phyloP scores from a whole-genome alignment of 2,329 filamentous ascomycete species.

The Microdochium bolleyi region DNA sequence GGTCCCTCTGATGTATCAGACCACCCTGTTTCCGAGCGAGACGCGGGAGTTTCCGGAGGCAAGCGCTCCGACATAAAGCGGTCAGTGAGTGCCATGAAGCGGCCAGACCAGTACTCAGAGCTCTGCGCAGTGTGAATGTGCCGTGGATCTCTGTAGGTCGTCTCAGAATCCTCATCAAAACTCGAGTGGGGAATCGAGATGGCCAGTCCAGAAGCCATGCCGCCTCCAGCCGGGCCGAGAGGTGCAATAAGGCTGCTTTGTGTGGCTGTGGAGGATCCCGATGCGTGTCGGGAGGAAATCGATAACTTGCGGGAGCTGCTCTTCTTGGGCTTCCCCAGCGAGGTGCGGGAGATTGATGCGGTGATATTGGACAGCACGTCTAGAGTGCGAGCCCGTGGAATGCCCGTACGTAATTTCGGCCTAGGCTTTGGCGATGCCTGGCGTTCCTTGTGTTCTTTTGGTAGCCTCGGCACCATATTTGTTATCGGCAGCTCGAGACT shows the following conservation, averaged over 20 bases:
- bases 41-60: constrained; percentile 13
- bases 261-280: constrained; percentile 2
- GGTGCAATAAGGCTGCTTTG: not conserved
- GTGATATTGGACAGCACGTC: constrained; percentile 35
- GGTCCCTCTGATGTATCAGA: constrained; percentile 7
- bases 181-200: not conserved
- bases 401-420: constrained; percentile 8
- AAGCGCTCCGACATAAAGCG: constrained; percentile 37
- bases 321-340: constrained; percentile 20
- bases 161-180: not conserved
- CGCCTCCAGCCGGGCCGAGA: not conserved
- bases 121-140: constrained; percentile 33
- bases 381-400: constrained; percentile 38
- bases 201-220: not conserved
- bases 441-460: not conserved
- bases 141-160: constrained; percentile 8
- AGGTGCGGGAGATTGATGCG: constrained; percentile 31
- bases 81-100: constrained; percentile 50
- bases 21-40: constrained; percentile 10
- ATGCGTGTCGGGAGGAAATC: constrained; percentile 1
- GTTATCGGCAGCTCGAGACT: constrained; percentile 5
- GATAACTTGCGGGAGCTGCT: constrained; percentile 27
- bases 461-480: constrained; percentile 1
- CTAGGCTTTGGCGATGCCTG: constrained; percentile 5
- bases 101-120: constrained; percentile 53